Conservation (phyloP, 2,329 filamentous ascomycete species). For the Malbranchea zuffiana region DNA sequence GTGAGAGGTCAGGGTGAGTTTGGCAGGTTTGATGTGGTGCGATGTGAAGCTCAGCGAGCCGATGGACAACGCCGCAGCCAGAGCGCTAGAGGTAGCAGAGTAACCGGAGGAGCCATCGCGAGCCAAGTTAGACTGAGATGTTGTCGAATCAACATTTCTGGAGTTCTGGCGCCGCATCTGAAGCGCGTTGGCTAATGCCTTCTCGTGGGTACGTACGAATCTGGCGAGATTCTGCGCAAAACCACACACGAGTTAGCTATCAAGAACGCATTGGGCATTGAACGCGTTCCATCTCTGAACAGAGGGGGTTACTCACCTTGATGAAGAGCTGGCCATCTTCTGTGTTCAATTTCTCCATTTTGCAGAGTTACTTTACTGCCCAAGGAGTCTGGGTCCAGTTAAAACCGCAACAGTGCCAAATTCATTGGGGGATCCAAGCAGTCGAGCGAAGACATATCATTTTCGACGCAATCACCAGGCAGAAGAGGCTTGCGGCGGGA, state of each 20-base stretch:
- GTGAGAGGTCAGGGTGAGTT: conserved; percentile 85
- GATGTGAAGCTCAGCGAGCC: conserved; percentile 77
- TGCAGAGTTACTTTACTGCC: conserved; percentile 19
- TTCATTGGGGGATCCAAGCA: conserved; percentile 4
- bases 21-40: conserved; percentile 74
- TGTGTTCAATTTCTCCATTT: conserved; percentile 41
- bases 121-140: conserved; percentile 46
- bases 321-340: conserved; percentile 42
- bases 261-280: background rate
- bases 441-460: conserved; percentile 5
- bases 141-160: conserved; percentile 55
- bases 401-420: conserved; percentile 2
- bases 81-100: conserved; percentile 57
- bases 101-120: conserved; percentile 52
- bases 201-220: conserved; percentile 95
- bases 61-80: conserved; percentile 78
- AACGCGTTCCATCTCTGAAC: conserved; percentile 1
- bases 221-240: conserved; percentile 69
- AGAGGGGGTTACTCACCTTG: conserved; percentile 25
- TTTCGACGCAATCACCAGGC: conserved; percentile 2
- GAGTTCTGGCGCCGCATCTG: conserved; percentile 63
- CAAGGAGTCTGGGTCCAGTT: conserved; percentile 23
- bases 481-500: too few relatives aligned
- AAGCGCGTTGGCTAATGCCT: conserved; percentile 88
- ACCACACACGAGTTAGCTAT: conserved; percentile 7